Conservation (phyloP, 148 eudicot genomes). For the Pouteria glomerata region DNA sequence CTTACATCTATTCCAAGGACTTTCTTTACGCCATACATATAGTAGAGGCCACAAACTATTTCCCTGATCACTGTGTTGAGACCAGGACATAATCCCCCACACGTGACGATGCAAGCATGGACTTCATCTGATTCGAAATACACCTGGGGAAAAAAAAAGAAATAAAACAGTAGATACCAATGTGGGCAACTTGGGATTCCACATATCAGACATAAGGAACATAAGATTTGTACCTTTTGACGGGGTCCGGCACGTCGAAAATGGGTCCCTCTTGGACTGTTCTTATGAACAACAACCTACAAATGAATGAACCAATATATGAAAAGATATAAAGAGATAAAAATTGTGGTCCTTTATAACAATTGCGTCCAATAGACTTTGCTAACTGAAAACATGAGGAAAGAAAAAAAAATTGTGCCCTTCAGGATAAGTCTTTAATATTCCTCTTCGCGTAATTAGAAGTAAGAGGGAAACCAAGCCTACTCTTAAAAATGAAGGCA, state of each 20-base stretch:
- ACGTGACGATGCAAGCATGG: constrained; percentile 72
- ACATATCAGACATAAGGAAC: neutral
- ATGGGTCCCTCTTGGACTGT: constrained; percentile 69
- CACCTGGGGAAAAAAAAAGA: constrained; percentile 34
- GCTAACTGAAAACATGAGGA: neutral
- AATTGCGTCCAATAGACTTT: neutral
- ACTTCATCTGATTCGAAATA: constrained; percentile 75
- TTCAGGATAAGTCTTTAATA: neutral
- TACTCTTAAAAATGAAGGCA: constrained; percentile 3
- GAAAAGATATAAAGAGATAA: neutral
- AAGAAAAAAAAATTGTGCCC: no score
- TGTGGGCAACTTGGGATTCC: neutral
- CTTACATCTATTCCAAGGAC: constrained; percentile 77
- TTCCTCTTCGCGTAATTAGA: neutral
- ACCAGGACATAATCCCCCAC: constrained; percentile 91
- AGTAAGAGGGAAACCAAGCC: neutral
- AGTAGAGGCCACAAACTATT: constrained; percentile 59
- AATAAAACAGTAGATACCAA: neutral
- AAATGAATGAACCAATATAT: constrained; percentile 3
- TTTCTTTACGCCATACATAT: constrained; percentile 75
- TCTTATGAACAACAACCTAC: constrained; percentile 73
- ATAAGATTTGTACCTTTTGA: constrained; percentile 44
- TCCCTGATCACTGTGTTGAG: constrained; percentile 91
- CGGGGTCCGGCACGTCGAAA: constrained; percentile 91
- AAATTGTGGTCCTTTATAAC: neutral